Percentiles rank a stretch among this genome's conserved stretches.
phyloP scores from a whole-genome alignment of 805 yeast species.

The Ogataea glucozyma region DNA sequence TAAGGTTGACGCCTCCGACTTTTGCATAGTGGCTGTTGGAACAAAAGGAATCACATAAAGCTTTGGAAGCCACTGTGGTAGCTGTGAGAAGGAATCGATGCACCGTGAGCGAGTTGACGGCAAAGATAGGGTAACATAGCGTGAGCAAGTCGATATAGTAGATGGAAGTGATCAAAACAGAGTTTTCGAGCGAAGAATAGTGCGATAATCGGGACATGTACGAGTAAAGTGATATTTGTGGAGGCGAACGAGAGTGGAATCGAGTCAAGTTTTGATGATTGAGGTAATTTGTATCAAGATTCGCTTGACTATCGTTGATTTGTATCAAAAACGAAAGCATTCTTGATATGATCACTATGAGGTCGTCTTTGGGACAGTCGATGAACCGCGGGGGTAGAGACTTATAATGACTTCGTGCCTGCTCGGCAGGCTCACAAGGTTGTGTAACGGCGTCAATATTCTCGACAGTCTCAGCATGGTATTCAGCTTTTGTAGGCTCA shows the following conservation, averaged over 20 bases:
- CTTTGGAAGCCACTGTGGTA: conserved; percentile 87
- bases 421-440: too few relatives aligned
- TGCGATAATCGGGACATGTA: conserved; percentile 76
- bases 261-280: conserved; percentile 61
- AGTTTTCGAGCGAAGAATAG: conserved; percentile 82
- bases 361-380: conserved; percentile 66
- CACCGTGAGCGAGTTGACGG: conserved; percentile 87
- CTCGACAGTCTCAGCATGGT: too few relatives aligned
- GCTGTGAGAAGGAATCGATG: conserved; percentile 90
- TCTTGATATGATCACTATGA: conserved; percentile 70
- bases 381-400: conserved; percentile 54
- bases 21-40: conserved; percentile 92
- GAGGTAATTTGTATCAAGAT: conserved; percentile 34
- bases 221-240: conserved; percentile 76
- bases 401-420: conserved; percentile 2
- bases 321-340: conserved; percentile 76
- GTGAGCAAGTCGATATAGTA: conserved; percentile 88
- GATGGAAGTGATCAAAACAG: conserved; percentile 78
- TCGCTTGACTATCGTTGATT: conserved; percentile 58
- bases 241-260: conserved; percentile 93
- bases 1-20: conserved; percentile 88
- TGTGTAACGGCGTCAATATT: too few relatives aligned
- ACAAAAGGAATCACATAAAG: conserved; percentile 90
- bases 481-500: too few relatives aligned
- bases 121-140: conserved; percentile 73